A percentile compares a stretch with the other conserved stretches of the same genome.
These are phyloP conservation scores for Porcisia deanei DNA, from an alignment of 208 protist species.

Conservation along the genomic window DNA sequence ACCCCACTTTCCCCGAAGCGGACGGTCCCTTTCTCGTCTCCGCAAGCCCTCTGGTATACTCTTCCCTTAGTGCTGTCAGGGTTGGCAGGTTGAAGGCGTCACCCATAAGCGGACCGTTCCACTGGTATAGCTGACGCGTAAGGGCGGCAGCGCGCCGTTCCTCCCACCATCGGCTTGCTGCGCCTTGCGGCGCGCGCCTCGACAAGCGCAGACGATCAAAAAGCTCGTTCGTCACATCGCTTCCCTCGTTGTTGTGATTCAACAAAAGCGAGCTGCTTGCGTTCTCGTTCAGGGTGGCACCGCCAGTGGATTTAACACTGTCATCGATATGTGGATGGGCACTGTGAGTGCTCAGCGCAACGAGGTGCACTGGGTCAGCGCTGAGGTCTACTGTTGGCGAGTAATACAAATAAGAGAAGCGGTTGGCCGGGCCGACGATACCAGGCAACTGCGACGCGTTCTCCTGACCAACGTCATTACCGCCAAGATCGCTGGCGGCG, in stretches of 20 bases:
- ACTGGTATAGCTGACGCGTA: conserved; percentile 32
- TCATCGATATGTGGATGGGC: neutral
- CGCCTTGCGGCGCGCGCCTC: neutral
- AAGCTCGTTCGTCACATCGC: neutral
- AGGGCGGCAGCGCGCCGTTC: conserved; percentile 12
- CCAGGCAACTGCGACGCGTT: conserved; percentile 13
- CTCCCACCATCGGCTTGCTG: neutral
- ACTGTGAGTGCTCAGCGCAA: conserved; percentile 19
- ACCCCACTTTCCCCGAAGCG: neutral
- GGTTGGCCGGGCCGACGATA: conserved; percentile 8
- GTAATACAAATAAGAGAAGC: conserved; percentile 70
- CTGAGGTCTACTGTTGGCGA: conserved; percentile 70
- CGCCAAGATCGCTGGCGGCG: neutral
- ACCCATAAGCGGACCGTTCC: conserved; percentile 28
- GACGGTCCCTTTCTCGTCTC: neutral
- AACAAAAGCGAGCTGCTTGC: conserved; percentile 1
- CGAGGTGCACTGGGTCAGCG: conserved; percentile 46
- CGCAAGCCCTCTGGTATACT: neutral
- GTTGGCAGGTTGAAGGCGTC: conserved; percentile 26
- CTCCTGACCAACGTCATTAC: neutral
- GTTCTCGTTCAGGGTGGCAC: neutral
- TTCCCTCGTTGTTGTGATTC: neutral
- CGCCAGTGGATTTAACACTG: neutral
- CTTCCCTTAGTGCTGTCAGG: conserved; percentile 4
- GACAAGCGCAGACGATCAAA: neutral